Conservation (phyloP, 1,139 yeast genomes). For the Meyerozyma carpophila region DNA sequence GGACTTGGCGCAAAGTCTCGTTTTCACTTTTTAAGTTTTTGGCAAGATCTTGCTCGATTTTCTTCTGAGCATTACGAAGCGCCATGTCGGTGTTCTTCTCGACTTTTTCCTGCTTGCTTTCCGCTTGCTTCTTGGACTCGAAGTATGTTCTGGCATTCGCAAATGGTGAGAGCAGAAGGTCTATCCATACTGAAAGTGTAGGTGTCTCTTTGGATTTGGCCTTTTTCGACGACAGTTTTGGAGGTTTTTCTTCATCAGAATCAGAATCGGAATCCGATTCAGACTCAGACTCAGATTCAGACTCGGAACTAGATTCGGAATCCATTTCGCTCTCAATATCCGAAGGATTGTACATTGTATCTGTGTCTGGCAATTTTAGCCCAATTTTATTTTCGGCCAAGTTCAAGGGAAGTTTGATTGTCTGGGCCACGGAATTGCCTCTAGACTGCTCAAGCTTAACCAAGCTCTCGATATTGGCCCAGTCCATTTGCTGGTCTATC, state of each 20-base stretch:
- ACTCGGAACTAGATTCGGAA: constrained; percentile 15
- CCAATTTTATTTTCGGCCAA: constrained; percentile 65
- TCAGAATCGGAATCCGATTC: constrained; percentile 22
- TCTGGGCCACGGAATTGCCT: constrained; percentile 58
- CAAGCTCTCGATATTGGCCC: constrained; percentile 81
- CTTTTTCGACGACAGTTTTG: constrained; percentile 5
- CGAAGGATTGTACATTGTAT: constrained; percentile 11
- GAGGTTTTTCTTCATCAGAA: constrained; percentile 12
- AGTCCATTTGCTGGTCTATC: constrained; percentile 85
- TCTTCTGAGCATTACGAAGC: constrained; percentile 76
- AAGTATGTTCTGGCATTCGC: constrained; percentile 90
- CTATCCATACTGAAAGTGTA: constrained; percentile 57
- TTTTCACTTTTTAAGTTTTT: constrained; percentile 61
- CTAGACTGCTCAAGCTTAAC: constrained; percentile 65
- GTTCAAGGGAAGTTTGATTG: constrained; percentile 65
- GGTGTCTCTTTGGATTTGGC: not conserved
- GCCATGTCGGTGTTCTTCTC: constrained; percentile 76
- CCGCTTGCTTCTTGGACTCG: constrained; percentile 71
- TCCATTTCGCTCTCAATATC: constrained; percentile 4
- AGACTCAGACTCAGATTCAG: constrained; percentile 19
- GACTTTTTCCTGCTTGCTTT: constrained; percentile 74
- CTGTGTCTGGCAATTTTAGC: constrained; percentile 49
- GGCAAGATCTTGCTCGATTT: constrained; percentile 68
- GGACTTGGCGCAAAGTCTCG: constrained; percentile 56
- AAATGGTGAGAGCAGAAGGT: constrained; percentile 67